These are phyloP conservation scores for Candida nemodendra DNA, from an alignment of 805 yeast genomes.

Conservation along the genomic window DNA sequence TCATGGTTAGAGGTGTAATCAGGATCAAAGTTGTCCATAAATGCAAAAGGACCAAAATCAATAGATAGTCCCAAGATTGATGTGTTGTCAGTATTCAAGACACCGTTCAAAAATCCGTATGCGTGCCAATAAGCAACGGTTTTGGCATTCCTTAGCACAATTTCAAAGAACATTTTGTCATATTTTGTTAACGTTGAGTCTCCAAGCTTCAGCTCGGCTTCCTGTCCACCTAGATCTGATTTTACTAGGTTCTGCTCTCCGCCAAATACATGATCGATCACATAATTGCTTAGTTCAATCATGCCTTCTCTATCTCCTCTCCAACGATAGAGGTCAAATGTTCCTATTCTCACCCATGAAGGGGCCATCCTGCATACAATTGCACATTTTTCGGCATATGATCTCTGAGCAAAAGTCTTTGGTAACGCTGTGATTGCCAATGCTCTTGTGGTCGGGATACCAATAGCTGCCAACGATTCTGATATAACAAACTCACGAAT, in stretches of 20 bases:
- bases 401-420: slow-evolving; percentile 70
- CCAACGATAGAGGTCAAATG: slow-evolving; percentile 78
- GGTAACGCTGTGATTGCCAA: slow-evolving; percentile 72
- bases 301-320: slow-evolving; percentile 67
- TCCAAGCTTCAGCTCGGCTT: slow-evolving; percentile 21
- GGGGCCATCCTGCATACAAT: slow-evolving; percentile 80
- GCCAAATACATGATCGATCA: slow-evolving; percentile 60
- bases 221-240: slow-evolving; percentile 29
- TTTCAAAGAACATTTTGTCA: slow-evolving; percentile 69
- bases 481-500: slow-evolving; percentile 84
- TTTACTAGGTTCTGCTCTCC: slow-evolving; percentile 33
- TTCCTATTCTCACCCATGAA: slow-evolving; percentile 85
- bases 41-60: slow-evolving; percentile 94
- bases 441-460: slow-evolving; percentile 86
- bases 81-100: slow-evolving; percentile 90
- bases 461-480: slow-evolving; percentile 75
- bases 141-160: slow-evolving; percentile 69
- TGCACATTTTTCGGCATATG: slow-evolving; percentile 76
- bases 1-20: slow-evolving; percentile 87
- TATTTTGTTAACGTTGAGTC: slow-evolving; percentile 51
- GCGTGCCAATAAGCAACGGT: slow-evolving; percentile 85
- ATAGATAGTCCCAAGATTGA: slow-evolving; percentile 83
- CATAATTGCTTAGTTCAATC: slow-evolving; percentile 64
- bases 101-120: slow-evolving; percentile 93
- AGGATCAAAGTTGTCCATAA: slow-evolving; percentile 83